These are phyloP conservation scores for Pinus taeda DNA, from an alignment of 75 land plant species.

Conservation along the genomic window DNA sequence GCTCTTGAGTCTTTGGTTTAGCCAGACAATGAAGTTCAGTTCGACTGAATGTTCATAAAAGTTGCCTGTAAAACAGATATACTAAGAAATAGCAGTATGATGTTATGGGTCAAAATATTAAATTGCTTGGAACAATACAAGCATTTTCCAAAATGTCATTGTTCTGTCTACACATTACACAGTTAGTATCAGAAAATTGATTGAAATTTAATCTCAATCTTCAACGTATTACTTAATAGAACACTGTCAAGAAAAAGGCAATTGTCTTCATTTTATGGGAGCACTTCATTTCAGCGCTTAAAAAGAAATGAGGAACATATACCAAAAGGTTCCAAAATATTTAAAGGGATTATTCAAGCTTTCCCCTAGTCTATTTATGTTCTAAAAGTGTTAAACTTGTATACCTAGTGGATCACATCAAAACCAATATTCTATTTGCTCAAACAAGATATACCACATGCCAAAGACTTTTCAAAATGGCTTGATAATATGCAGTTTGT, in stretches of 20 bases:
- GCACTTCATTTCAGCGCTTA: not conserved
- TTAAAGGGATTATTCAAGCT: not conserved
- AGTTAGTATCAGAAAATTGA: not conserved
- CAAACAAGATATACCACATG: too few species aligned
- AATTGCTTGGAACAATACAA: not conserved
- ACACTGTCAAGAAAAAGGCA: not conserved
- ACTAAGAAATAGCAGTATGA: not conserved
- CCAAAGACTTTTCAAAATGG: too few species aligned
- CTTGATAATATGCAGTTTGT: too few species aligned
- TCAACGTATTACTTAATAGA: not conserved
- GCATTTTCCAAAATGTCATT: too few species aligned
- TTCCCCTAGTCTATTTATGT: not conserved
- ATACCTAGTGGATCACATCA: too few species aligned
- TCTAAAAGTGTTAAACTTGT: not conserved
- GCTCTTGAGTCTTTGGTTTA: not conserved
- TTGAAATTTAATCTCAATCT: not conserved
- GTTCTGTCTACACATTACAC: not conserved
- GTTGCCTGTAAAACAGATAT: not conserved
- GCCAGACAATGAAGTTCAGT: not conserved
- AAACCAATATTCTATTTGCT: too few species aligned
- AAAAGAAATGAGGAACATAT: not conserved
- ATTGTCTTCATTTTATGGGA: not conserved
- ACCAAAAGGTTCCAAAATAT: not conserved
- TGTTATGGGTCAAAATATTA: not conserved
- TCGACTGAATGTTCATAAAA: not conserved